Evolutionary conservation across 306 rosid genomes (phyloP), one percentile per base, ranked within the genome.

Genomic region (Nissolia schottii): DNA sequence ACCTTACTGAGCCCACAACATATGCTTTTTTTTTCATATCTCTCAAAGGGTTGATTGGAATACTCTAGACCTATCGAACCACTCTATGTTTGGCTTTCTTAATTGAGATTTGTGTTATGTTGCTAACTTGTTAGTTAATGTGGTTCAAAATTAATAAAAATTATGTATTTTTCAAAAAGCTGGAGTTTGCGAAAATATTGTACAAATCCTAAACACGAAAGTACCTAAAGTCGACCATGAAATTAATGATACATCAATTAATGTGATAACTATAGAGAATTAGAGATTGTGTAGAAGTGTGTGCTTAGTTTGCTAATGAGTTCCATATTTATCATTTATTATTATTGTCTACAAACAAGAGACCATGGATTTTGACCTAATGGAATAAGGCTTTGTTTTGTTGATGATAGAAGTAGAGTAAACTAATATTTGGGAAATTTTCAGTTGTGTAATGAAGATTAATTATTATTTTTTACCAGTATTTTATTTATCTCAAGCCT

Each of bases 1-100:
- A 49, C 66, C 81, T 79, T 79, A 59, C 31, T 29, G 9, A 60
- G 71, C 75, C 85, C 75, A 25, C 80, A 51, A 7, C 58, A 64
- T 49, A 27, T 70, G 31, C 22, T 57, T 75, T 62, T 74, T 57
- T 75, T 62, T 74, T 60, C 74, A 63, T 73, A 28, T 72, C 78
- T 37, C 5, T 28, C 76, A 32, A 50, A 29, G 29, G 59, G 31
- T 41, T 63, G 64, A 25, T 70, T 62, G 78, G 40, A 24, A 51
- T 62, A 62, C 24, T 46, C 18, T 54, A 41, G 50, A 66, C 63
- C 43, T 79, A 49, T 66, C 56, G 59, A 28, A 60, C 40, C 16
- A 18, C 46, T 55, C 22, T 10, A 32, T 55, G 40, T 64, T 70
- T 10, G 18, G 31, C 28, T 64, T 13, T 48, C 7, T 64, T 76